Base-by-base conservation (phyloP, 2,329 filamentous ascomycete genomes). In the Fusarium torulosum region DNA sequence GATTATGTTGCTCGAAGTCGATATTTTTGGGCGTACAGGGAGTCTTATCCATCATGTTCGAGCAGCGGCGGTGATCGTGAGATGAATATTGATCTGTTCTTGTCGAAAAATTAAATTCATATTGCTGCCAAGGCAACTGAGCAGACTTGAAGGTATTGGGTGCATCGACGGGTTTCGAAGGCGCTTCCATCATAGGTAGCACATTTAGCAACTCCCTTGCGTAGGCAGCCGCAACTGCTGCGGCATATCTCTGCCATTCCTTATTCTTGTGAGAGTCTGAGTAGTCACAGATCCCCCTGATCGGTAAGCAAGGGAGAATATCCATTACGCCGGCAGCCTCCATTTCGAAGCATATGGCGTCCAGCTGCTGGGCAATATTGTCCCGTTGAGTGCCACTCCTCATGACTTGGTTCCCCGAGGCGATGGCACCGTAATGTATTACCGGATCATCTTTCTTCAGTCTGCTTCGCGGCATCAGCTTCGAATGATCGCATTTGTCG, bases 341-440 rank as follows among this genome's bases (percentile, higher is more conserved):
- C 25, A 46, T 46, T 21, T 46, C 43, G 7, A 46, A 46, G 5
- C 43, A 46, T 2, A 46, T 7, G 13, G 25, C 25, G 15, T 31
- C 43, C 0, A 46, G 1, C 9, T 4, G n/a, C n/a, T 19, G 2
- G 8, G 43, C 25, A 3, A 31, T 20, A 0, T 0, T 11, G 2
- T 46, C 43, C 11, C 43, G 43, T 9, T 4, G 13, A 0, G 3
- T 8, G 0, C 25, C n/a, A 10, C 1, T 17, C 10, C 19, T 46
- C 8, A 46, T 46, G 3, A 46, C 43, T n/a, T 46, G 27, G 20
- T 46, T 46, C 5, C 43, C 25, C 8, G 25, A 46, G 3, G 43
- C 43, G 3, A 46, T 46, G 9, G 43, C n/a, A 3, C 43, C 25
- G 10, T 46, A 46, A 4, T 46, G 43, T 2, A 46, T 31, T 8